These are phyloP conservation scores for Gloeopeniophorella convolvens DNA, from an alignment of 768 basidiomycete species.

Conservation along the genomic window DNA sequence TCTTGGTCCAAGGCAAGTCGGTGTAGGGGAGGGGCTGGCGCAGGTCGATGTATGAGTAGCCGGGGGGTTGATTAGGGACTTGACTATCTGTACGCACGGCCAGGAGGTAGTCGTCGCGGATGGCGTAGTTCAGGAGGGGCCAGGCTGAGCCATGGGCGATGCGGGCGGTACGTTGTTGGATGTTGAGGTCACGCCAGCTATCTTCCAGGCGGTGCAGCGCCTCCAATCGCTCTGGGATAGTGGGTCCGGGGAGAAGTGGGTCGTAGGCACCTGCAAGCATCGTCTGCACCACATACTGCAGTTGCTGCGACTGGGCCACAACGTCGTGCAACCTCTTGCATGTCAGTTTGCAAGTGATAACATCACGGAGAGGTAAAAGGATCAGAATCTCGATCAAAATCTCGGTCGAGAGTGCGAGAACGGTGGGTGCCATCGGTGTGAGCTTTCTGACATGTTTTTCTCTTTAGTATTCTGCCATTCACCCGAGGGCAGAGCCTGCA, in stretches of 20 bases:
- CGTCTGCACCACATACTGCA: neutral
- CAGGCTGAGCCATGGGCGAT: slow-evolving; percentile 1
- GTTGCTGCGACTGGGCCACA: neutral
- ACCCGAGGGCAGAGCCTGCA: neutral
- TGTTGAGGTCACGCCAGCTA: slow-evolving; percentile 4
- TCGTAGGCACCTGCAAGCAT: slow-evolving; percentile 6
- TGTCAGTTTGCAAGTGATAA: slow-evolving; percentile 1
- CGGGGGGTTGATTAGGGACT: neutral
- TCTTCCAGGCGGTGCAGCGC: neutral
- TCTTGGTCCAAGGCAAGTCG: neutral
- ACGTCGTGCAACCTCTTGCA: slow-evolving; percentile 1
- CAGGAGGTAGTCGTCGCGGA: slow-evolving; percentile 7
- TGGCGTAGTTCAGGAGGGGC: slow-evolving; percentile 7
- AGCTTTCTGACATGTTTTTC: neutral
- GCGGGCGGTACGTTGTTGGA: slow-evolving; percentile 1
- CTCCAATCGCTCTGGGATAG: slow-evolving; percentile 1
- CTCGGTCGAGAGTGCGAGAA: slow-evolving; percentile 6
- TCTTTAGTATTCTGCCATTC: no score
- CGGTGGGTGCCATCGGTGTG: neutral
- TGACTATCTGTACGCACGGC: slow-evolving; percentile 4
- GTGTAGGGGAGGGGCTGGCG: neutral
- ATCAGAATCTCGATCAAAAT: slow-evolving; percentile 4
- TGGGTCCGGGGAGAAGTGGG: neutral
- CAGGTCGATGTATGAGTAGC: slow-evolving; percentile 5
- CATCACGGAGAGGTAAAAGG: neutral